phyloP scores from a whole-genome alignment of 2,329 filamentous ascomycete genomes.

The Fusarium sp. region DNA sequence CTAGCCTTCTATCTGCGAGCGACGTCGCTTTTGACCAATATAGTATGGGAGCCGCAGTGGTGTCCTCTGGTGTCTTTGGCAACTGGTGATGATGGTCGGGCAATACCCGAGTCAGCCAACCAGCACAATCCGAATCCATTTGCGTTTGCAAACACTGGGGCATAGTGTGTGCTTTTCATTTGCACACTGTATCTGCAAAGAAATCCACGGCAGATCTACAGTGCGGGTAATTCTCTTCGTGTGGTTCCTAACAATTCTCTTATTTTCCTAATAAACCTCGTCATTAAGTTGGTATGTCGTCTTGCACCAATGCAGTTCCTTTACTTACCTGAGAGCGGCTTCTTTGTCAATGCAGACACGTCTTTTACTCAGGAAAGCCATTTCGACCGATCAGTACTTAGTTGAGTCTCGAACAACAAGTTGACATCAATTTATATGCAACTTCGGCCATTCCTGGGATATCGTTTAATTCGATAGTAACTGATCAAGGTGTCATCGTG shows the following conservation, averaged over 20 bases:
- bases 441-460: background rate
- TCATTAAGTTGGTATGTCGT: background rate
- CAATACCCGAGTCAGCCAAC: slow-evolving; percentile 23
- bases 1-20: background rate
- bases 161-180: background rate
- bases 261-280: background rate
- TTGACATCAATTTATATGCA: background rate
- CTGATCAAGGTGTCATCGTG: background rate
- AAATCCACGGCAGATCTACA: background rate
- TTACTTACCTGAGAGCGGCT: background rate
- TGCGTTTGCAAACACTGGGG: slow-evolving; percentile 21
- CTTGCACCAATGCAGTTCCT: no score
- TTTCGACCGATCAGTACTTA: background rate
- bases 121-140: slow-evolving; percentile 11
- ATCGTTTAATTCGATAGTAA: background rate
- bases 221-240: background rate
- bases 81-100: slow-evolving; percentile 29
- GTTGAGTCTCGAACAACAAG: background rate
- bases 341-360: background rate
- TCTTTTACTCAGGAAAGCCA: background rate
- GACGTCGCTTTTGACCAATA: slow-evolving; percentile 8
- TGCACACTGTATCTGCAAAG: background rate
- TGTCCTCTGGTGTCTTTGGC: slow-evolving; percentile 9
- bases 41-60: background rate
- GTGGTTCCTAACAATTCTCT: background rate